Evolutionary conservation across 1,284 basidiomycete genomes (phyloP), one percentile per base, ranked within the genome.

Genomic region (Gymnopus androsaceus): DNA sequence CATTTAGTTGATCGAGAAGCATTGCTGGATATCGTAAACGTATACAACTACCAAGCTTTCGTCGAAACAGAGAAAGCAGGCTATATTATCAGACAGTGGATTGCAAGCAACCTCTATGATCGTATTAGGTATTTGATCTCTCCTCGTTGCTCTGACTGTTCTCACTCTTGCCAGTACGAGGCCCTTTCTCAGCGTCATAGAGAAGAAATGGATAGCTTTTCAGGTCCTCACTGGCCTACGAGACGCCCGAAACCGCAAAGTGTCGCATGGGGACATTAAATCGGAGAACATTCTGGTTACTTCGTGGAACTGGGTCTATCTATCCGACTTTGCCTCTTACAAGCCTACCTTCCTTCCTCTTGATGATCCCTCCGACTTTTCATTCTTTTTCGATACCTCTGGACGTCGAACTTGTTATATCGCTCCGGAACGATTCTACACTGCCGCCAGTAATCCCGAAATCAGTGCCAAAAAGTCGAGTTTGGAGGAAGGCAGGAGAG

Each of bases 131-230:
- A 60, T 59, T 85, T 72, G 7, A 2, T 12, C 27, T 44, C 57
- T 40, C 44, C 44, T 25, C 25, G 31, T 63, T n/a, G 47, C 34
- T 36, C 23, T 45, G 17, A 38, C 15, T 33, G 42, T 14, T 42
- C 33, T 37, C 37, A 25, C 44, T 46, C 49, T 37, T 30, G 41
- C 1, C 62, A 98, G 96, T 68, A 99, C 95, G 1, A 90, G 97
- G 27, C 97, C 97, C 1, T 99, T 99, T 73, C 78, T 99, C 48
- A 90, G 87, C 56, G 70, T 80, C 51, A 83, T 98, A 42, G 97
- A 99, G 78, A 99, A 99, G 81, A 94, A 94, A 67, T 99, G 97
- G 97, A 94, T 99, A 60, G 88, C 92, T 0, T 99, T 95, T 68
- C 96, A 99, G 71, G 79, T 99, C 1, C 77, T 99, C 51, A 89